Conservation (phyloP, 2,329 filamentous ascomycete genomes). For the Orbilia ellipsospora region DNA sequence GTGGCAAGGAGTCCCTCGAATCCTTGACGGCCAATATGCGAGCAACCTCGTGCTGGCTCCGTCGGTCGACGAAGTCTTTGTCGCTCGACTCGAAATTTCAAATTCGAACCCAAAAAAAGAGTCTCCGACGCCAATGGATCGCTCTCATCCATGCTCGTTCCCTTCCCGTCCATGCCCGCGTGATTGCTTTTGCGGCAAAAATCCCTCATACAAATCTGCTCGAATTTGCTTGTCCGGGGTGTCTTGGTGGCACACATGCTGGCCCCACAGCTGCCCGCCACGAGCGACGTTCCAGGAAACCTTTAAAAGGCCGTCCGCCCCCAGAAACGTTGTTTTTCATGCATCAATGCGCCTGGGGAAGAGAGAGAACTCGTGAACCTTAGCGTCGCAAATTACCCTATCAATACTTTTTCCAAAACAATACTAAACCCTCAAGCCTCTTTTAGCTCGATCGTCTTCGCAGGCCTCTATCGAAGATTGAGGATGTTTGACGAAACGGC, state of each 20-base stretch:
- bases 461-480: conserved; percentile 1
- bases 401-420: conserved; percentile 13
- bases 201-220: conserved; percentile 52
- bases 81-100: conserved; percentile 1
- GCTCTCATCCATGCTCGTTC: conserved; percentile 23
- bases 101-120: conserved; percentile 12
- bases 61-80: conserved; percentile 22
- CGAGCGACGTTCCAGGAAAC: conserved; percentile 28
- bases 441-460: conserved; percentile 8
- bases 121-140: conserved; percentile 44
- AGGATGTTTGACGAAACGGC: neutral
- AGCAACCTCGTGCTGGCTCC: conserved; percentile 17
- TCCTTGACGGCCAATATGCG: conserved; percentile 36
- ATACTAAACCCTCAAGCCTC: conserved; percentile 12
- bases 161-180: conserved; percentile 30
- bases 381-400: conserved; percentile 15
- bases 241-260: conserved; percentile 21
- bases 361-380: neutral
- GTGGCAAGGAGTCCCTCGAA: conserved; percentile 8
- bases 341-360: neutral
- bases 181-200: conserved; percentile 54
- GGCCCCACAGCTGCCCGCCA: conserved; percentile 15
- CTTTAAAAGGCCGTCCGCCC: conserved; percentile 46
- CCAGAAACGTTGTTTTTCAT: conserved; percentile 22
- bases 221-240: neutral